These are phyloP conservation scores for Fusarium sublunatum DNA, from an alignment of 2,329 filamentous ascomycete genomes.

Conservation along the genomic window DNA sequence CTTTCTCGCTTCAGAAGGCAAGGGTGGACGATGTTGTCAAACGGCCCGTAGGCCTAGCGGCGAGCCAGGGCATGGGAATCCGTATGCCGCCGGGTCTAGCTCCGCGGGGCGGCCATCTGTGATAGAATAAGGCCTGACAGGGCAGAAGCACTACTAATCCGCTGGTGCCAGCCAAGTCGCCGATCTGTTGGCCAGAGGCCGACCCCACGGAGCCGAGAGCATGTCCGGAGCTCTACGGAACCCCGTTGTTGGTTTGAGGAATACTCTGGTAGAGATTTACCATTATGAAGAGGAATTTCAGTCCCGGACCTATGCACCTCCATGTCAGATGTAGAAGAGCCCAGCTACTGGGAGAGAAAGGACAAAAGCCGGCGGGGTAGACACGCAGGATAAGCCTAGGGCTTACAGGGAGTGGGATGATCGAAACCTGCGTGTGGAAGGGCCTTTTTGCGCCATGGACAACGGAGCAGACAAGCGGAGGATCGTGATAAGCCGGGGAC, in stretches of 20 bases:
- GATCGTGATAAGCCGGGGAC: slow-evolving; percentile 16
- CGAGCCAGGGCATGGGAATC: slow-evolving; percentile 58
- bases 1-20: slow-evolving; percentile 85
- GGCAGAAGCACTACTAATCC: not conserved
- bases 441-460: slow-evolving; percentile 17
- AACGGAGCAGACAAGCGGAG: not conserved
- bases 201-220: slow-evolving; percentile 15
- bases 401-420: slow-evolving; percentile 43
- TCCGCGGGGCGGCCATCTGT: slow-evolving; percentile 51
- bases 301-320: slow-evolving; percentile 8
- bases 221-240: slow-evolving; percentile 14
- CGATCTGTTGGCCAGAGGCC: slow-evolving; percentile 21
- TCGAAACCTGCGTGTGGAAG: slow-evolving; percentile 12
- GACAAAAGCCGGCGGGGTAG: slow-evolving; percentile 26
- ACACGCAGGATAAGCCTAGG: slow-evolving; percentile 34
- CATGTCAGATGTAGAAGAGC: slow-evolving; percentile 13
- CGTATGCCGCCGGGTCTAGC: slow-evolving; percentile 64
- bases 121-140: slow-evolving; percentile 17
- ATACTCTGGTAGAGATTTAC: slow-evolving; percentile 2
- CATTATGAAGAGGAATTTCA: slow-evolving; percentile 10
- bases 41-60: slow-evolving; percentile 34
- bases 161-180: slow-evolving; percentile 1
- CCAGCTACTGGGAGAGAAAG: slow-evolving; percentile 13
- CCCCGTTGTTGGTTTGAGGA: slow-evolving; percentile 2
- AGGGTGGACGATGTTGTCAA: slow-evolving; percentile 76